Base-by-base conservation (phyloP, 2,329 filamentous ascomycete genomes). In the Magnaporthales sp. region DNA sequence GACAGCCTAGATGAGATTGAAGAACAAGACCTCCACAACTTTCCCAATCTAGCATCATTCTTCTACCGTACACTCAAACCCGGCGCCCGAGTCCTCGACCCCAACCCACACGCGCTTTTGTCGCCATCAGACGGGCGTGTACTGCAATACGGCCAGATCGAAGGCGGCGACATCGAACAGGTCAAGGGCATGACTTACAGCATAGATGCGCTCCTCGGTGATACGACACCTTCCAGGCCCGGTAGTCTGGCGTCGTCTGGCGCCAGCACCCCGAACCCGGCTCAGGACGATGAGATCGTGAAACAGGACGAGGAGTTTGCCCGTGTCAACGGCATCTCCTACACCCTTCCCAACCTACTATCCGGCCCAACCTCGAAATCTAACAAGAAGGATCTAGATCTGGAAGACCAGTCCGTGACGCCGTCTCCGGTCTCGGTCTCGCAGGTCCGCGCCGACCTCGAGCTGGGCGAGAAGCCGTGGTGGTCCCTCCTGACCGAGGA, bases 181-280 rank as follows among this genome's bases (percentile, higher is more conserved):
- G 94, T 99, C 70, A 99, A 99, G 79, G 95, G 95, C 68, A 95
- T 99, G 84, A 99, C 95, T 0, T 99, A 99, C 79, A 96, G 90
- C 71, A 86, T 99, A 66, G 95, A 99, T 75, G 93, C 95, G 8
- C 84, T 99, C 1, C 84, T 99, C 1, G 95, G 95, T 65, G 88
- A 86, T 70, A 81, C 82, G 68, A 85, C 83, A 6, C 85, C 85
- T 7, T 66, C 65, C 27, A 66, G 54, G 51, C 75, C 82, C 5
- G 77, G 84, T 22, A 86, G 86, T 78, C 76, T 78, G 66, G 70
- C 76, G 10, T 73, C 72, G 10, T 68, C 69, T 29, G 70, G 71
- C 24, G 70, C 74, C 30, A 69, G 74, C 8, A 69, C 67, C 60
- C 73, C 26, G 66, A 75, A 68, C 64, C 66, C 76, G 6, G 76